Evolutionary conservation across 805 yeast species (phyloP).

Genomic region (Nakazawaea wyomingensis): DNA sequence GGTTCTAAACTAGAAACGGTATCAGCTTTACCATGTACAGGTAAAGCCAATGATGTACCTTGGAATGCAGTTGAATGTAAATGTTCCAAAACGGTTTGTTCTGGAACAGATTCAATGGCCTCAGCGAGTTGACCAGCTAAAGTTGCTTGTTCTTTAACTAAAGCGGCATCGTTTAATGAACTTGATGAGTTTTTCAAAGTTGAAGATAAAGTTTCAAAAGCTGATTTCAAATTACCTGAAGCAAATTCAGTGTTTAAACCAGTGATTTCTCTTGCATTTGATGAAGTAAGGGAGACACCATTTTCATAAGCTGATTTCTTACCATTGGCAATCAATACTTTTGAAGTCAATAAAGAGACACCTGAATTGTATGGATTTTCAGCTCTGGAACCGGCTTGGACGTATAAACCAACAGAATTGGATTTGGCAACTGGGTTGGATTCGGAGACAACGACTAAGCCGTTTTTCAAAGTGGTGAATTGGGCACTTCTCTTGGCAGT

Average conservation of each 20-base stretch:
- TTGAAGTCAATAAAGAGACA: conserved; percentile 61
- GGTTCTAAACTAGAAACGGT: conserved; percentile 52
- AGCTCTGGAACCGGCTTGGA: conserved; percentile 74
- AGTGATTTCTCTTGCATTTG: conserved; percentile 58
- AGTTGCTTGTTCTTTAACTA: conserved; percentile 40
- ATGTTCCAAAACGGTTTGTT: conserved; percentile 62
- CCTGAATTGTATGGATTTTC: conserved; percentile 83
- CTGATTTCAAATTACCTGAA: conserved; percentile 45
- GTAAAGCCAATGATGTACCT: conserved; percentile 75
- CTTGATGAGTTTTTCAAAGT: conserved; percentile 25
- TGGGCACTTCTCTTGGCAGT: conserved; percentile 46
- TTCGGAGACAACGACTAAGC: conserved; percentile 70
- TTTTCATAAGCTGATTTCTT: conserved; percentile 30
- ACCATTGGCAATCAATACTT: conserved; percentile 36
- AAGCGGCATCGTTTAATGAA: conserved; percentile 32
- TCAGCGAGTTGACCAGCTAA: conserved; percentile 43
- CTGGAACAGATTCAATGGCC: conserved; percentile 50
- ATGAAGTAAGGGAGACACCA: conserved; percentile 55
- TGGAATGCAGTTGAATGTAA: conserved; percentile 82
- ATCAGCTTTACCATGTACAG: conserved; percentile 70
- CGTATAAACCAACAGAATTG: conserved; percentile 63
- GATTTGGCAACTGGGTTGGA: conserved; percentile 48
- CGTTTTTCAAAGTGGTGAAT: conserved; percentile 69
- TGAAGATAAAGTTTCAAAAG: conserved; percentile 47
- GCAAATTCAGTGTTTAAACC: conserved; percentile 64